phyloP scores from a whole-genome alignment of 1,139 yeast genomes.

The Maudiozyma humilis region DNA sequence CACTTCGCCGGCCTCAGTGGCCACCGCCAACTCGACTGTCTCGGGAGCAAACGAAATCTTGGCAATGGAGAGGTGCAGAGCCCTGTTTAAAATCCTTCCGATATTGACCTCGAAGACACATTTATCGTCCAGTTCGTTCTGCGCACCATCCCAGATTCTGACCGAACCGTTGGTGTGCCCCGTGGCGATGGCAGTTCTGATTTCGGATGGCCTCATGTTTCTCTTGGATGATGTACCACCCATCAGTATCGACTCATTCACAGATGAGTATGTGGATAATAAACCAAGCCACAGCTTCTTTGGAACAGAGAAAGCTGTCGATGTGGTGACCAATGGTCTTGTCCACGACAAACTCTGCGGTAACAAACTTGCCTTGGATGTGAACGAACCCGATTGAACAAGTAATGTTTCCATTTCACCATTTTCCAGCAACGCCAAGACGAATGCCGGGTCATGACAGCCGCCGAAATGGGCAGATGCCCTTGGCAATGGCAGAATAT shows the following conservation, averaged over 20 bases:
- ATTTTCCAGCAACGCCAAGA: constrained; percentile 50
- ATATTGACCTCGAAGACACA: constrained; percentile 49
- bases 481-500: constrained; percentile 45
- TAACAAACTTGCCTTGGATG: constrained; percentile 51
- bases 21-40: constrained; percentile 65
- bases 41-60: constrained; percentile 68
- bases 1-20: constrained; percentile 59
- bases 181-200: constrained; percentile 59
- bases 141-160: constrained; percentile 73
- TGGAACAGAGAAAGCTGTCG: constrained; percentile 49
- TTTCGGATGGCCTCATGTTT: constrained; percentile 45
- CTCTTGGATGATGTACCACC: constrained; percentile 56
- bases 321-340: constrained; percentile 59
- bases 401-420: constrained; percentile 50
- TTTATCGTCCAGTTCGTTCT: constrained; percentile 64
- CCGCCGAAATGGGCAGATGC: constrained; percentile 62
- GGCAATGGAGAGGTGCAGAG: constrained; percentile 40
- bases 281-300: constrained; percentile 67
- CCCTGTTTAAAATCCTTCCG: constrained; percentile 39
- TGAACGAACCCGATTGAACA: constrained; percentile 47
- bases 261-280: constrained; percentile 31
- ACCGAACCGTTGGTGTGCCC: constrained; percentile 81
- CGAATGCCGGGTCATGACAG: constrained; percentile 55
- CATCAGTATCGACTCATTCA: constrained; percentile 35
- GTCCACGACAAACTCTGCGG: constrained; percentile 78